These are phyloP conservation scores for Solanum chmielewskii DNA, from an alignment of 257 asterid species.

Conservation along the genomic window DNA sequence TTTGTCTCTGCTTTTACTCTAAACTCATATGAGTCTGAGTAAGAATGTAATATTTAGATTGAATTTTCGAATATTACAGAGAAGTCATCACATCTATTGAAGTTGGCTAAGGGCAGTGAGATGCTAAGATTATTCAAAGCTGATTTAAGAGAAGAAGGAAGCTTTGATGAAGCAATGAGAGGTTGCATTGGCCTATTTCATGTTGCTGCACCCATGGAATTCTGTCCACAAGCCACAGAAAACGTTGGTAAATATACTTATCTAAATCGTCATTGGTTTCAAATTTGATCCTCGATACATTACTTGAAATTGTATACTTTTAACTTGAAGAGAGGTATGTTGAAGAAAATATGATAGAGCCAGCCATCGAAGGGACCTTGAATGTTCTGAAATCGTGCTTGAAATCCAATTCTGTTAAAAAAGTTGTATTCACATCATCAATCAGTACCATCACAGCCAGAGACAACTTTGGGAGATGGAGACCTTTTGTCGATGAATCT, in stretches of 20 bases:
- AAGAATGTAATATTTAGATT: not conserved
- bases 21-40: not conserved
- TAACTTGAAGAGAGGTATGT: conserved; percentile 34
- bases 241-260: conserved; percentile 28
- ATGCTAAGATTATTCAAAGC: conserved; percentile 51
- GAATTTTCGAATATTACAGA: conserved; percentile 23
- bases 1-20: not conserved
- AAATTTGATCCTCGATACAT: not conserved
- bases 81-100: conserved; percentile 43
- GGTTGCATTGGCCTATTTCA: conserved; percentile 78
- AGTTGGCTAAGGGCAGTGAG: conserved; percentile 32
- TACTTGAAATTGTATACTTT: not conserved
- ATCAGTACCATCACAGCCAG: conserved; percentile 76
- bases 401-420: conserved; percentile 31
- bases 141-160: conserved; percentile 71
- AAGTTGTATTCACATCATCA: conserved; percentile 65
- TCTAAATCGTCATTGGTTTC: not conserved
- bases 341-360: conserved; percentile 35
- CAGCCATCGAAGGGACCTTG: conserved; percentile 56
- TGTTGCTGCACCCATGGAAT: conserved; percentile 87
- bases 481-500: conserved; percentile 54
- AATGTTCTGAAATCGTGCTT: conserved; percentile 65
- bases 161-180: conserved; percentile 69
- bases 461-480: conserved; percentile 47
- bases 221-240: conserved; percentile 27